These are phyloP conservation scores for Baorangia bicolor DNA, from an alignment of 768 basidiomycete genomes.

Conservation along the genomic window DNA sequence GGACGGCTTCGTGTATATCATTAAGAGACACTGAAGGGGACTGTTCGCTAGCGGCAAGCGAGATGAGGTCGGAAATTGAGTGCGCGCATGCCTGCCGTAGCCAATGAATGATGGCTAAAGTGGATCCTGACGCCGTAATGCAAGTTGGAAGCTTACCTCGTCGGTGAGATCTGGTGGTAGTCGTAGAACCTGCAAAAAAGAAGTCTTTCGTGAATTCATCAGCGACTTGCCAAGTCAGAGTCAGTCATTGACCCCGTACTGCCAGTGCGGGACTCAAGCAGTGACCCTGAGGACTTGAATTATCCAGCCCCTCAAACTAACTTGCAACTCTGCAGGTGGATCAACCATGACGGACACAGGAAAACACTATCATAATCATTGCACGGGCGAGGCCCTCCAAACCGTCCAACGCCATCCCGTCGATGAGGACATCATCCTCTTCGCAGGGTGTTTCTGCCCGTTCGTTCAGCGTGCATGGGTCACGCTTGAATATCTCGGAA, in stretches of 20 bases:
- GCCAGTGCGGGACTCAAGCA: too few species aligned
- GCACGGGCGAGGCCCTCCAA: constrained; percentile 51
- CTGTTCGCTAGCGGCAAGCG: constrained; percentile 12
- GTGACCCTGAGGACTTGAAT: not conserved
- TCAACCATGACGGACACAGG: constrained; percentile 36
- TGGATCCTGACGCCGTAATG: not conserved
- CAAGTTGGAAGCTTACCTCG: constrained; percentile 15
- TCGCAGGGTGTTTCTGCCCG: constrained; percentile 74
- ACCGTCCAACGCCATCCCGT: constrained; percentile 51
- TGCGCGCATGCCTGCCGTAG: constrained; percentile 17
- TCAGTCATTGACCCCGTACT: too few species aligned
- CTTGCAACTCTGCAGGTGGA: not conserved
- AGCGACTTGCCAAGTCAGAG: too few species aligned
- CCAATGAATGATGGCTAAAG: not conserved
- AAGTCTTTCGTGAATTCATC: constrained; percentile 7
- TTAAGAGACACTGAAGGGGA: constrained; percentile 10
- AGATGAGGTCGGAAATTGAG: constrained; percentile 21
- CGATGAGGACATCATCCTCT: constrained; percentile 60
- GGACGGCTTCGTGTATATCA: constrained; percentile 16
- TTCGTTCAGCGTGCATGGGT: constrained; percentile 85
- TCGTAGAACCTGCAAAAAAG: constrained; percentile 18
- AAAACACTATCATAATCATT: constrained; percentile 39
- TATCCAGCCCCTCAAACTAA: too few species aligned
- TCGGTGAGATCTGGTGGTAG: constrained; percentile 23
- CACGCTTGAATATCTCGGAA: constrained; percentile 63